These are phyloP conservation scores for Kalaharituber pfeilii DNA, from an alignment of 2,329 filamentous ascomycete species.

Conservation along the genomic window DNA sequence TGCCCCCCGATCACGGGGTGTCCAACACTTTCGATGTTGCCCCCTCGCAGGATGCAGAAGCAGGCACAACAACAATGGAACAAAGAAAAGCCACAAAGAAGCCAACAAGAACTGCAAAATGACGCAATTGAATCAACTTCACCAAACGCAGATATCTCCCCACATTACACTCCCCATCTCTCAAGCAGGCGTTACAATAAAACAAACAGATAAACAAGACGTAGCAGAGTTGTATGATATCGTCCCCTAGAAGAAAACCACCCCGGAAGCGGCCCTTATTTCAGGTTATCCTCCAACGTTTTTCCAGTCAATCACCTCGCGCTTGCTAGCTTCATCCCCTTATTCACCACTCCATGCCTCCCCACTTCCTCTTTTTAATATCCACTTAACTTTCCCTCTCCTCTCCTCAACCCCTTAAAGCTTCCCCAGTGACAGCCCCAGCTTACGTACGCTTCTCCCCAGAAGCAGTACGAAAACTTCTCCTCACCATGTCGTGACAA, in stretches of 20 bases:
- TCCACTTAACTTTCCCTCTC: not conserved
- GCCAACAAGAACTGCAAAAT: too few species aligned
- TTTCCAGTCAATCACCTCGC: not conserved
- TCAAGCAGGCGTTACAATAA: not conserved
- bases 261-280: constrained; percentile 23
- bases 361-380: not conserved
- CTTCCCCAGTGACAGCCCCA: constrained; percentile 1
- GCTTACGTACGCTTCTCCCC: constrained; percentile 1
- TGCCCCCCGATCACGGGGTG: too few species aligned
- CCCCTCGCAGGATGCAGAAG: too few species aligned
- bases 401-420: constrained; percentile 4
- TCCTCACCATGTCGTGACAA: constrained; percentile 1
- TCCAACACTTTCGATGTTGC: too few species aligned
- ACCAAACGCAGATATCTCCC: not conserved
- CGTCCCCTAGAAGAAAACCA: constrained; percentile 14
- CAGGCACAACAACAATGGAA: too few species aligned
- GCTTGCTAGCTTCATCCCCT: too few species aligned
- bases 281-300: constrained; percentile 6
- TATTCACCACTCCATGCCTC: too few species aligned
- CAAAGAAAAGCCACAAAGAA: too few species aligned
- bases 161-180: not conserved
- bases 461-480: constrained; percentile 1
- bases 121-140: too few species aligned
- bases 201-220: not conserved
- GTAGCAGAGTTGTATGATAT: not conserved